phyloP scores from a whole-genome alignment of 2,329 filamentous ascomycete species.

The Truncatella angustata region DNA sequence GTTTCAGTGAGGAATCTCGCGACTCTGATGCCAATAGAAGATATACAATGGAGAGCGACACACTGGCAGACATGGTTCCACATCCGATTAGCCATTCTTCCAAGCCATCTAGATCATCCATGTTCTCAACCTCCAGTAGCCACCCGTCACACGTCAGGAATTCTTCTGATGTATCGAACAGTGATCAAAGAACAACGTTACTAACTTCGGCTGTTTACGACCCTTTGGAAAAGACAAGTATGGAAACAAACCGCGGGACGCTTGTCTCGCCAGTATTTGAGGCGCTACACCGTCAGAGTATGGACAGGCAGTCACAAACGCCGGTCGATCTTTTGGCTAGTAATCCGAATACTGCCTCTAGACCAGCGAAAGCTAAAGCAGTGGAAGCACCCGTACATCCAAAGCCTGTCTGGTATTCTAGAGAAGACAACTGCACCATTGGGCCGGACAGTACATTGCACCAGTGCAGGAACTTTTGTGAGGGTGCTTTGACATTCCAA shows the following conservation, averaged over 20 bases:
- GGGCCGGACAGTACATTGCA: conserved; percentile 34
- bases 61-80: background rate
- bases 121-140: conserved; percentile 19
- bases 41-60: background rate
- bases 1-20: conserved; percentile 4
- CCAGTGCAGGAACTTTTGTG: conserved; percentile 35
- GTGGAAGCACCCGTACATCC: no score
- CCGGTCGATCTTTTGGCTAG: background rate
- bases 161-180: conserved; percentile 14
- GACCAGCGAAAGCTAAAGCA: no score
- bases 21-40: background rate
- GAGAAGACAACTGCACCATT: conserved; percentile 27
- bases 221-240: background rate
- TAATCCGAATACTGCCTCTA: background rate
- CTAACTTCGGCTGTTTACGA: conserved; percentile 9
- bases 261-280: background rate
- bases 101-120: conserved; percentile 12
- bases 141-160: conserved; percentile 15
- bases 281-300: no score
- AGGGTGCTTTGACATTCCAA: conserved; percentile 35
- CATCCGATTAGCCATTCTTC: background rate
- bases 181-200: conserved; percentile 20
- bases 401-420: conserved; percentile 9
- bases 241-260: background rate
- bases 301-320: no score